Percentiles rank a stretch among this genome's conserved stretches.
Evolutionary conservation across 805 yeast genomes (phyloP).

Genomic region (Candida qinlingensis): DNA sequence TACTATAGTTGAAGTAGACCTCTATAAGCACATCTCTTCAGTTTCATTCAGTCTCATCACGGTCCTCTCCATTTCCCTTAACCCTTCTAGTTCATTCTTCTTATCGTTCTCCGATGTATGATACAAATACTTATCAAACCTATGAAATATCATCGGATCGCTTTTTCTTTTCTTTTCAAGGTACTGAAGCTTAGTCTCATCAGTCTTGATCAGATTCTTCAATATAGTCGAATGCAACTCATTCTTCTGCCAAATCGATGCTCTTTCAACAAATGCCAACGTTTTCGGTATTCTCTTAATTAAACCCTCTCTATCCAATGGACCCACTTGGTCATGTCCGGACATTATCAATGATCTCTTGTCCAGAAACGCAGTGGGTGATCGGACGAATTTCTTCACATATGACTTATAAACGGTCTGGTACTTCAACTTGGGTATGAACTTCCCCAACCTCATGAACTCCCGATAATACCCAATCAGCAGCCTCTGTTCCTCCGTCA

Average conservation of each 20-base stretch:
- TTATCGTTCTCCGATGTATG: neutral
- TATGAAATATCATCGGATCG: neutral
- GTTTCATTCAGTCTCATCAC: slow-evolving; percentile 9
- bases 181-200: slow-evolving; percentile 1
- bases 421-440: slow-evolving; percentile 6
- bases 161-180: neutral
- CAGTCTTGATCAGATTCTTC: slow-evolving; percentile 2
- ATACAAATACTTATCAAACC: neutral
- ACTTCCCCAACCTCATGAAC: slow-evolving; percentile 3
- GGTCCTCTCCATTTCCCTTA: slow-evolving; percentile 5
- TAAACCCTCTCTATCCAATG: neutral
- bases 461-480: slow-evolving; percentile 3
- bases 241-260: neutral
- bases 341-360: neutral
- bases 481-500: neutral
- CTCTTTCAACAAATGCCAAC: slow-evolving; percentile 2
- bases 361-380: neutral
- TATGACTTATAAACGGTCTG: slow-evolving; percentile 1
- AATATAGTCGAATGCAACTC: slow-evolving; percentile 6
- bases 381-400: neutral
- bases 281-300: slow-evolving; percentile 2
- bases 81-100: slow-evolving; percentile 1
- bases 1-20: neutral
- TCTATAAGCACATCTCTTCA: slow-evolving; percentile 6
- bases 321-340: neutral